Evolutionary conservation across 306 rosid genomes (phyloP).

Genomic region (Heteromeles arbutifolia): DNA sequence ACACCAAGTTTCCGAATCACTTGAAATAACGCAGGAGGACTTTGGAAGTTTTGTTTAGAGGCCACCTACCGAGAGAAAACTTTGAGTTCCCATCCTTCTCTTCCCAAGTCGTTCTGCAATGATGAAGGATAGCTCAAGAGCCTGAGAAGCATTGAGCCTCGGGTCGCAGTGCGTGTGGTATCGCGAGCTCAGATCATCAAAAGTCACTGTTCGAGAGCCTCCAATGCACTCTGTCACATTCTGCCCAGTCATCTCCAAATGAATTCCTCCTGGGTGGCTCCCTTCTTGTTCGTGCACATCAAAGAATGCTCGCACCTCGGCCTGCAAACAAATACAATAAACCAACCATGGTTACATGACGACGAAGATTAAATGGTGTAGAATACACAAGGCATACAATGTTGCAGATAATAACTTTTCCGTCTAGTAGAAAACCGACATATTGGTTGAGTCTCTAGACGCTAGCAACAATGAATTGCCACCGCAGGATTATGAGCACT

Average conservation of each 20-base stretch:
- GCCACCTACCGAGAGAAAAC: constrained; percentile 20
- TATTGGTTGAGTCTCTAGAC: background rate
- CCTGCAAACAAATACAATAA: constrained; percentile 24
- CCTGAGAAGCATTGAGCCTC: constrained; percentile 69
- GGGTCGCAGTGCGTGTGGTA: constrained; percentile 83
- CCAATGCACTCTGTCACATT: constrained; percentile 80
- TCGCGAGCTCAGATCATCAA: constrained; percentile 63
- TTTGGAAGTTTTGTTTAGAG: background rate
- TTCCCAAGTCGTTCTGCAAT: constrained; percentile 66
- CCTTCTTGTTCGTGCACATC: constrained; percentile 87
- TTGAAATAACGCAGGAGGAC: background rate
- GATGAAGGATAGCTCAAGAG: constrained; percentile 69
- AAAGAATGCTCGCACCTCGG: constrained; percentile 75
- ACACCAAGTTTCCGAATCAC: background rate
- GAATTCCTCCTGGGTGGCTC: constrained; percentile 70
- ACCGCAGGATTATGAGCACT: background rate
- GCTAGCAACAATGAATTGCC: background rate
- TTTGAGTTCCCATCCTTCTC: constrained; percentile 53
- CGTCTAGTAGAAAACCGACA: background rate
- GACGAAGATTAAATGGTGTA: background rate
- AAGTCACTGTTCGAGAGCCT: constrained; percentile 66
- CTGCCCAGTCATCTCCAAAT: constrained; percentile 76
- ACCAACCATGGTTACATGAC: background rate
- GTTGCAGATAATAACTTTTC: background rate
- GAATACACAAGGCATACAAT: background rate